Percentiles rank a stretch among this genome's conserved stretches.
These are phyloP conservation scores for Tetratostichococcus sp. DNA, from an alignment of 139 green algal species.

Conservation along the genomic window DNA sequence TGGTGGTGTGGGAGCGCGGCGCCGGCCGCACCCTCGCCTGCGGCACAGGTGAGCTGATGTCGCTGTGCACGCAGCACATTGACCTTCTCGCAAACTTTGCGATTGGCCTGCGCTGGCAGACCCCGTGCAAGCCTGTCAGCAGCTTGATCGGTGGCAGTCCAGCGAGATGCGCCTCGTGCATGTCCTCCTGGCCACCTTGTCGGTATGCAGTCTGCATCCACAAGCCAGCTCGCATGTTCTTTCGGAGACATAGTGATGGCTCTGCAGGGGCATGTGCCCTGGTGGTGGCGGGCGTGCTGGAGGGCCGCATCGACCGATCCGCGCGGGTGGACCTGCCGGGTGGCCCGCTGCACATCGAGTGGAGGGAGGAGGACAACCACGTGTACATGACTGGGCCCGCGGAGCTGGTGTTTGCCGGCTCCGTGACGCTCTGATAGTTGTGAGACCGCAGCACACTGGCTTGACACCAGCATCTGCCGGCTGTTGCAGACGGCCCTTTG, in stretches of 20 bases:
- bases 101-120: too few species aligned
- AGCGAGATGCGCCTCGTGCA: not conserved
- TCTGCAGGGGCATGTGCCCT: conserved; percentile 86
- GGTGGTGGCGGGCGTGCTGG: conserved; percentile 95
- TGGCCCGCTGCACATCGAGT: conserved; percentile 94
- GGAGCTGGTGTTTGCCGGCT: conserved; percentile 80
- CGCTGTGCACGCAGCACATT: too few species aligned
- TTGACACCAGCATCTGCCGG: too few species aligned
- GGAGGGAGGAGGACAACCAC: conserved; percentile 81
- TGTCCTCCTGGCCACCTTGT: too few species aligned
- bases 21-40: conserved; percentile 93
- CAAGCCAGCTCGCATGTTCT: too few species aligned
- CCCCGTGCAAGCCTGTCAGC: too few species aligned
- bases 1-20: conserved; percentile 97
- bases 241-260: too few species aligned
- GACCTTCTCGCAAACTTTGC: too few species aligned
- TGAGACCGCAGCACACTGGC: too few species aligned
- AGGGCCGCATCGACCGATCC: conserved; percentile 74
- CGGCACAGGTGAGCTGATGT: conserved; percentile 73
- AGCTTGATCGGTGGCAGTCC: too few species aligned
- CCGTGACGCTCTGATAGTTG: not conserved
- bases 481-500: too few species aligned
- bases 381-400: conserved; percentile 98
- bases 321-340: conserved; percentile 92
- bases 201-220: too few species aligned